Evolutionary conservation across 2,329 filamentous ascomycete genomes (phyloP).

Genomic region (Nannizzia gypsea): DNA sequence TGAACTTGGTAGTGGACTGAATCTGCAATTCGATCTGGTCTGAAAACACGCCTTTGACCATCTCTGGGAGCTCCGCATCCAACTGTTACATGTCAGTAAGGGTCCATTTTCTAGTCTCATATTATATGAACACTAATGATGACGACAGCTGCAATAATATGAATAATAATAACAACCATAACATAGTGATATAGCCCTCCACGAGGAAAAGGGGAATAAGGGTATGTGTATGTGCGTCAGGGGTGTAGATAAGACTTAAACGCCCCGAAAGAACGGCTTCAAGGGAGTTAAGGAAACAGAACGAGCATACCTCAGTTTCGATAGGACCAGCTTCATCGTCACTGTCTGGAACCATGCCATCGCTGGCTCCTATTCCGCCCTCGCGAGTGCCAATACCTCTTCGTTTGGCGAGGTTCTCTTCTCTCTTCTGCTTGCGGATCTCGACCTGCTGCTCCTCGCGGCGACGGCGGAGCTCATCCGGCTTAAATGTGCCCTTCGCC

Average conservation of each 20-base stretch:
- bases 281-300: background rate
- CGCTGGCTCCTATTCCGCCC: slow-evolving; percentile 42
- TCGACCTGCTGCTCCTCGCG: slow-evolving; percentile 99
- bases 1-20: slow-evolving; percentile 93
- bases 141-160: too few species aligned
- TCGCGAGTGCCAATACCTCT: slow-evolving; percentile 80
- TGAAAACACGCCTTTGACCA: slow-evolving; percentile 96
- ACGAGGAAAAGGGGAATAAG: too few species aligned
- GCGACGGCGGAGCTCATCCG: slow-evolving; percentile 93
- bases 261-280: background rate
- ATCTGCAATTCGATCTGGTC: slow-evolving; percentile 98
- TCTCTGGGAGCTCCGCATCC: slow-evolving; percentile 94
- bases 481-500: slow-evolving; percentile 98
- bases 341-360: slow-evolving; percentile 81
- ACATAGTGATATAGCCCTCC: background rate
- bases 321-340: slow-evolving; percentile 93
- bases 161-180: background rate
- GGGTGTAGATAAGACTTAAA: background rate
- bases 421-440: slow-evolving; percentile 95
- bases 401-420: slow-evolving; percentile 97
- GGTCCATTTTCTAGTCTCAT: too few species aligned
- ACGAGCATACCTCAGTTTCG: slow-evolving; percentile 80
- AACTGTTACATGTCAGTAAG: slow-evolving; percentile 46
- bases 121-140: background rate
- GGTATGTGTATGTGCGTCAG: background rate